Base-by-base conservation (phyloP, 2,329 filamentous ascomycete genomes). In the Neonectria sp. region DNA sequence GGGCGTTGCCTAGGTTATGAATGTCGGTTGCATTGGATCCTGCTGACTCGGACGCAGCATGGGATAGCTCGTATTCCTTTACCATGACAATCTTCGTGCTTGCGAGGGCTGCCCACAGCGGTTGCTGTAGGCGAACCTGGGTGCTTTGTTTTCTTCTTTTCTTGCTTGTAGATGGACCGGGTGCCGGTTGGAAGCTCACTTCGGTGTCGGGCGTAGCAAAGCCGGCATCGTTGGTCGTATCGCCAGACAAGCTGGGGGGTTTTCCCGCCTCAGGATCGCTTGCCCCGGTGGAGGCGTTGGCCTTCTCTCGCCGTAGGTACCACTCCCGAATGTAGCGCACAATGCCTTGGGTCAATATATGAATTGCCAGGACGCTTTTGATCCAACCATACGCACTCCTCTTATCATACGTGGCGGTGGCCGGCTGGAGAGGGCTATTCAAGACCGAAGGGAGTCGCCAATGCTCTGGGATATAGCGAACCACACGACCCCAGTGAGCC, bases 81-180 rank as follows among this genome's bases (percentile, higher is more conserved):
- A 97, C 91, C 82, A 97, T 94, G 75, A 96, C 95, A 79, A 98
- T 95, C 86, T 98, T 98, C 78, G 95, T 97, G 83, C 94, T 97
- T 58, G 95, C 95, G 74, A 98, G 89, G 55, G 95, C 95, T 71
- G 95, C 94, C 95, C 95, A 98, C 71, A 98, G 89, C 55, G 95
- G 95, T 82, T 98, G 95, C 78, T 94, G 91, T 79, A 94, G 93
- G 80, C 95, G 89, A 73, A 97, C 94, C 81, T 96, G 93, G 65
- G 94, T 95, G 78, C 93, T 95, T 82, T 97, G 94, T 83, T 96
- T 95, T 82, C 93, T 90, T 83, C 93, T 92, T 84, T 94, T 96
- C 82, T 96, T 97, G 70, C 88, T 89, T 84, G 83, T 88, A 78
- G 81, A 79, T 63, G 80, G 81, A 83, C 90, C 77, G 82, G 83